A percentile compares a stretch with the other conserved stretches of the same genome.
Conservation (phyloP, 2,329 filamentous ascomycete species). For the Nakataea oryzae region DNA sequence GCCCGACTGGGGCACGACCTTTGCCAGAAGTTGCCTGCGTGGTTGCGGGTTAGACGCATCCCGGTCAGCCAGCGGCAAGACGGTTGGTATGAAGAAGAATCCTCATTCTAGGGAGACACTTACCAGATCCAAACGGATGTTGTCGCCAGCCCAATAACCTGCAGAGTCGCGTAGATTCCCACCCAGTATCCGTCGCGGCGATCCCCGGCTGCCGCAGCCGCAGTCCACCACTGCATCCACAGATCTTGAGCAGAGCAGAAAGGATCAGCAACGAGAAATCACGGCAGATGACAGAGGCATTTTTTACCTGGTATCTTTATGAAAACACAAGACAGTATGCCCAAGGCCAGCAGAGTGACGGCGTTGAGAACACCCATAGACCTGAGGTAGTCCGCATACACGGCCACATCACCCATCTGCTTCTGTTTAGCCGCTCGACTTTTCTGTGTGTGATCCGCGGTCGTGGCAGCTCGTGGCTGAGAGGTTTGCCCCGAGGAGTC, state of each 20-base stretch:
- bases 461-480: background rate
- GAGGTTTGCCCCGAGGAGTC: too few relatives aligned
- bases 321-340: background rate
- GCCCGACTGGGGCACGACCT: background rate
- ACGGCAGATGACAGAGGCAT: background rate
- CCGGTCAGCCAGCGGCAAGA: too few relatives aligned
- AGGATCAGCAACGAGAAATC: background rate
- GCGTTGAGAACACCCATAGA: constrained; percentile 1
- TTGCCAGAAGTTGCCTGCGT: background rate
- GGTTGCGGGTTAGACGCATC: background rate
- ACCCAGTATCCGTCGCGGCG: background rate
- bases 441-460: background rate
- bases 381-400: constrained; percentile 13
- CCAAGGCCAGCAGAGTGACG: constrained; percentile 4
- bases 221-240: constrained; percentile 3
- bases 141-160: background rate
- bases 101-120: background rate
- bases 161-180: background rate
- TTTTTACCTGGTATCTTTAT: background rate
- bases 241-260: background rate
- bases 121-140: background rate
- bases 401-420: constrained; percentile 2
- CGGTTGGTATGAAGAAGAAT: too few relatives aligned
- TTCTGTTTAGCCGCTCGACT: background rate
- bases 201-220: background rate